phyloP scores from a whole-genome alignment of 148 eudicot genomes.

The Fagopyrum tataricum region DNA sequence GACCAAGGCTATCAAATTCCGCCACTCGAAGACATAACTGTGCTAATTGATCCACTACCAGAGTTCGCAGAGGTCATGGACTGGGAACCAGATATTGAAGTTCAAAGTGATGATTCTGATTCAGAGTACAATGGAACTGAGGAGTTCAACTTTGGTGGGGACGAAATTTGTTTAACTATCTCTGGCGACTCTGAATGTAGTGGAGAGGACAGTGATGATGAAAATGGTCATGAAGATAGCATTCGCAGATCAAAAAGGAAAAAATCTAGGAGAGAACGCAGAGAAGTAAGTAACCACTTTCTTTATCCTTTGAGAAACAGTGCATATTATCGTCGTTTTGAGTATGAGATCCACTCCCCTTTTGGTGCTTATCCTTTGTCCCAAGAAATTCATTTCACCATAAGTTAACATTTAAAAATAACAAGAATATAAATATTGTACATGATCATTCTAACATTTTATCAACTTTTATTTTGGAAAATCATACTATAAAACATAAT shows the following conservation, averaged over 20 bases:
- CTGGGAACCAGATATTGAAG: slow-evolving; percentile 84
- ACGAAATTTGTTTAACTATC: slow-evolving; percentile 45
- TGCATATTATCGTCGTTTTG: background rate
- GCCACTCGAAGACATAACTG: slow-evolving; percentile 70
- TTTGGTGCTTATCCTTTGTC: too few species aligned
- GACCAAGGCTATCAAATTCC: slow-evolving; percentile 64
- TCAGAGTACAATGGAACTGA: slow-evolving; percentile 80
- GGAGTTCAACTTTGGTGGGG: slow-evolving; percentile 53
- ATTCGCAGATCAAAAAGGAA: slow-evolving; percentile 73
- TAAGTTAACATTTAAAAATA: too few species aligned
- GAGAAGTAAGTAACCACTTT: slow-evolving; percentile 30
- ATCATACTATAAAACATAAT: too few species aligned
- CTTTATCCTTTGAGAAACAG: background rate
- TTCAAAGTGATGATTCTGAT: slow-evolving; percentile 83
- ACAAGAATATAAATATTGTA: too few species aligned
- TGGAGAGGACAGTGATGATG: slow-evolving; percentile 59
- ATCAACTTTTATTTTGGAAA: too few species aligned
- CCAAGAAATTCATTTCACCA: too few species aligned
- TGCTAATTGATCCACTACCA: slow-evolving; percentile 68
- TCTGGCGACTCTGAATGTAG: slow-evolving; percentile 50
- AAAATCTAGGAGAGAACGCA: slow-evolving; percentile 62
- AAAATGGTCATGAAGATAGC: slow-evolving; percentile 41
- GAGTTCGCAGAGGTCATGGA: slow-evolving; percentile 79
- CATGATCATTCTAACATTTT: too few species aligned
- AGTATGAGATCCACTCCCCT: background rate